A percentile compares a stretch with the other conserved stretches of the same genome.
These are phyloP conservation scores for Periconia sp. DNA, from an alignment of 2,329 filamentous ascomycete genomes.

Conservation along the genomic window DNA sequence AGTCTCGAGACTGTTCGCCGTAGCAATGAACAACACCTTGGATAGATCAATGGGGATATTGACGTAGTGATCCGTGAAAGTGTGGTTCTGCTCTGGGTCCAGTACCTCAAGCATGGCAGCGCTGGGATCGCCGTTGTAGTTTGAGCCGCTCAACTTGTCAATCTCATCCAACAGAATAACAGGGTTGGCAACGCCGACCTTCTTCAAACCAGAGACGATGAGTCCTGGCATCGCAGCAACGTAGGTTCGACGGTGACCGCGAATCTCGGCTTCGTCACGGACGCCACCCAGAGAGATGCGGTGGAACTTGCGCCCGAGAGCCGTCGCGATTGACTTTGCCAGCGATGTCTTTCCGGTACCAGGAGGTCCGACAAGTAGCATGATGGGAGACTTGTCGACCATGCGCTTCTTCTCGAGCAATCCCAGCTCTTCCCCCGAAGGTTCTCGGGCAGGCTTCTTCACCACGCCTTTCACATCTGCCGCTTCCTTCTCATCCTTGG, in stretches of 20 bases:
- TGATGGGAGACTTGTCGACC: conserved; percentile 93
- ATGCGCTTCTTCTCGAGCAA: conserved; percentile 79
- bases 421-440: conserved; percentile 62
- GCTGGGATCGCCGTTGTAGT: conserved; percentile 92
- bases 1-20: conserved; percentile 90
- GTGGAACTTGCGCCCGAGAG: conserved; percentile 93
- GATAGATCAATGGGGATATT: conserved; percentile 94
- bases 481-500: conserved; percentile 24
- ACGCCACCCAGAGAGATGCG: conserved; percentile 95
- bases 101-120: conserved; percentile 98
- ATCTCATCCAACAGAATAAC: conserved; percentile 97
- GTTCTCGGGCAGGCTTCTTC: conserved; percentile 42
- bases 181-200: conserved; percentile 92
- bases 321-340: conserved; percentile 88
- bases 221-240: conserved; percentile 98
- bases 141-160: conserved; percentile 90
- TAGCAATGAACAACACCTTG: conserved; percentile 96
- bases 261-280: conserved; percentile 93
- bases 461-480: conserved; percentile 38
- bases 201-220: conserved; percentile 90
- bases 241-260: conserved; percentile 92
- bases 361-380: conserved; percentile 89
- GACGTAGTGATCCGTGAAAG: conserved; percentile 94
- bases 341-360: conserved; percentile 96
- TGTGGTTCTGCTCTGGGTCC: conserved; percentile 95